Base-by-base conservation (phyloP, 208 protist species). In the Crithidia bombi region DNA sequence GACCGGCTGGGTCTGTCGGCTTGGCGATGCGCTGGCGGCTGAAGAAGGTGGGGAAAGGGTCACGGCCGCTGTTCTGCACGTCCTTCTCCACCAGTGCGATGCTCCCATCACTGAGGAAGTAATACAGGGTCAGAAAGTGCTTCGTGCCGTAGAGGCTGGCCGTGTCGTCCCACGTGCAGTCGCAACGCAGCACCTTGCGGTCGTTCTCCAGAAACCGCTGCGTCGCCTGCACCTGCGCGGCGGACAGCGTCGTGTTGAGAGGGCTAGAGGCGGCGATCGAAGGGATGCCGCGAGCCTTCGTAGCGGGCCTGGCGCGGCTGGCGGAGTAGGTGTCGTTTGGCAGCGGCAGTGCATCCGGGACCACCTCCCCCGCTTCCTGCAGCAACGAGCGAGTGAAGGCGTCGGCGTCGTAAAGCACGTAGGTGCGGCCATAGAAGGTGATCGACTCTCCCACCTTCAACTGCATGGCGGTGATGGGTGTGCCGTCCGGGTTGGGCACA, bases 81-180 rank as follows among this genome's bases (percentile, higher is more conserved):
- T 93, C 83, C 77, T 94, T 93, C 87, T 99, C 97, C 30, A 98
- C 85, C 39, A 99, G 79, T 10, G 97, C 96, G 41, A 98, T 86
- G 46, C 94, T 99, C 72, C 97, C 96, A 82, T 99, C 98, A 38
- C 93, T 78, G 23, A 99, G 90, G 85, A 98, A 99, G 90, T 98
- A 99, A 70, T 99, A 97, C 26, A 99, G 93, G 28, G 95, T 98
- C 21, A 91, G 75, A 68, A 78, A 87, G 75, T 99, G 97, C 73
- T 96, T 90, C 28, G 85, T 75, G 58, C 97, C 96, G 61, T 98
- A 89, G 19, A 94, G 82, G 15, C 89, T 85, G 47, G 82, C 87
- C 1, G 83, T 86, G 71, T 97, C 95, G 70, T 99, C 94, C 98
- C 98, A 99, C 30, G 86, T 87, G 79, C 89, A 94, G 78, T 96